phyloP scores from a whole-genome alignment of 2,329 filamentous ascomycete genomes.

The Ophiostoma populinum region DNA sequence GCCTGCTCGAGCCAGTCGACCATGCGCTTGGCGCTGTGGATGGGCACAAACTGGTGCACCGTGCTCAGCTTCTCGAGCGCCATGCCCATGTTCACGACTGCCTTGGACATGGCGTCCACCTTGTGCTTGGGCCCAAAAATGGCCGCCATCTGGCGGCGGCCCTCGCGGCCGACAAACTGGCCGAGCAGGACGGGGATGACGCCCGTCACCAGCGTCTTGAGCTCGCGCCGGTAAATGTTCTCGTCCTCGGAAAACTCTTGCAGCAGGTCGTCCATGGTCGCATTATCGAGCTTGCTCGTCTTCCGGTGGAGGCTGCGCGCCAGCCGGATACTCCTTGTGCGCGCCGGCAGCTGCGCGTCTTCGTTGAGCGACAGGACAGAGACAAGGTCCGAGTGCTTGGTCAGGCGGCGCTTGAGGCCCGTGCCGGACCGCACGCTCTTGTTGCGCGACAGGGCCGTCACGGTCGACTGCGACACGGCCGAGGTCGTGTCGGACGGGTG shows the following conservation, averaged over 20 bases:
- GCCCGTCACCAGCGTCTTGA: conserved; percentile 84
- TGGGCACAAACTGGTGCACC: conserved; percentile 64
- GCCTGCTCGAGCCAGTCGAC: conserved; percentile 68
- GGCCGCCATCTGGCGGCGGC: conserved; percentile 39
- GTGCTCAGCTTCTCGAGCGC: conserved; percentile 69
- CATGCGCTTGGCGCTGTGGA: conserved; percentile 52
- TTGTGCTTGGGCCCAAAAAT: conserved; percentile 46
- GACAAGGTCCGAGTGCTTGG: conserved; percentile 84
- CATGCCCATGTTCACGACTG: conserved; percentile 88
- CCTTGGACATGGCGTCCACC: conserved; percentile 52
- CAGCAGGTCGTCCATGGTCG: conserved; percentile 60
- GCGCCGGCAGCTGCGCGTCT: conserved; percentile 34
- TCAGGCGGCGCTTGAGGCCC: conserved; percentile 56
- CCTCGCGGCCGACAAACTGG: conserved; percentile 59
- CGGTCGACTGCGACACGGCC: conserved; percentile 29
- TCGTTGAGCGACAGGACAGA: conserved; percentile 59
- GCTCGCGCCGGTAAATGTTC: conserved; percentile 70
- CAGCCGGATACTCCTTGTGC: conserved; percentile 54
- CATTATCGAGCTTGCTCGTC: conserved; percentile 46
- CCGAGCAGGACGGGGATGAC: conserved; percentile 85
- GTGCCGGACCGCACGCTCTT: conserved; percentile 26
- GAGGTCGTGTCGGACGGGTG: conserved; percentile 33
- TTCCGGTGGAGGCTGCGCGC: conserved; percentile 62
- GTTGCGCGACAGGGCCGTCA: conserved; percentile 32
- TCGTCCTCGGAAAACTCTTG: conserved; percentile 72